These are phyloP conservation scores for Candida sp. DNA, from an alignment of 1,139 yeast genomes.

Conservation along the genomic window DNA sequence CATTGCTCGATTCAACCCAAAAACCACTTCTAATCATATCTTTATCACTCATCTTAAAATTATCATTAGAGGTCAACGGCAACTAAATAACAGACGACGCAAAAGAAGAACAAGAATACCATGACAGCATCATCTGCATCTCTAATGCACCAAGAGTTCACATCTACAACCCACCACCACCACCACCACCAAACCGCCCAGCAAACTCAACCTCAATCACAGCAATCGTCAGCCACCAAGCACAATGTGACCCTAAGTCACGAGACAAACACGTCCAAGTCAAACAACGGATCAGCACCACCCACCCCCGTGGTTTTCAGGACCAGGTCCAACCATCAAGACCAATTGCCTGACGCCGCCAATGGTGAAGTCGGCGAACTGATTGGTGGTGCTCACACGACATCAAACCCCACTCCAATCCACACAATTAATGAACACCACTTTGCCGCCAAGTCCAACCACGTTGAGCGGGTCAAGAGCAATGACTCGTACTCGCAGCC, in stretches of 20 bases:
- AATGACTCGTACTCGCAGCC: conserved; percentile 8
- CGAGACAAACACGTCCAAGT: neutral
- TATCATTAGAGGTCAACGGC: neutral
- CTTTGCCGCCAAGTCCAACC: neutral
- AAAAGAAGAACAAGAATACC: neutral
- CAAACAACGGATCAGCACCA: neutral
- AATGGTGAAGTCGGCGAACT: neutral
- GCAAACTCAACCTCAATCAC: neutral
- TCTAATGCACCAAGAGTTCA: neutral
- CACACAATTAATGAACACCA: neutral
- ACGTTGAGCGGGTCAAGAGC: neutral
- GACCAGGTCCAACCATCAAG: neutral
- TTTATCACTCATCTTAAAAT: neutral
- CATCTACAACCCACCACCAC: neutral
- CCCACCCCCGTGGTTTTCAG: neutral
- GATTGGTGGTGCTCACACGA: conserved; percentile 2
- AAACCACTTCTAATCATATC: neutral
- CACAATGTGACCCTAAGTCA: neutral
- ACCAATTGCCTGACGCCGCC: neutral
- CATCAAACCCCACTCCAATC: neutral
- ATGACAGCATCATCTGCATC: conserved; percentile 2
- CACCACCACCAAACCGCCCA: neutral
- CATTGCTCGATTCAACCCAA: neutral
- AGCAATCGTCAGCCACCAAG: neutral
- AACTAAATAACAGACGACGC: neutral